Evolutionary conservation across 2,329 filamentous ascomycete genomes (phyloP), one percentile per base, ranked within the genome.

Genomic region (Trichoderma gracile): DNA sequence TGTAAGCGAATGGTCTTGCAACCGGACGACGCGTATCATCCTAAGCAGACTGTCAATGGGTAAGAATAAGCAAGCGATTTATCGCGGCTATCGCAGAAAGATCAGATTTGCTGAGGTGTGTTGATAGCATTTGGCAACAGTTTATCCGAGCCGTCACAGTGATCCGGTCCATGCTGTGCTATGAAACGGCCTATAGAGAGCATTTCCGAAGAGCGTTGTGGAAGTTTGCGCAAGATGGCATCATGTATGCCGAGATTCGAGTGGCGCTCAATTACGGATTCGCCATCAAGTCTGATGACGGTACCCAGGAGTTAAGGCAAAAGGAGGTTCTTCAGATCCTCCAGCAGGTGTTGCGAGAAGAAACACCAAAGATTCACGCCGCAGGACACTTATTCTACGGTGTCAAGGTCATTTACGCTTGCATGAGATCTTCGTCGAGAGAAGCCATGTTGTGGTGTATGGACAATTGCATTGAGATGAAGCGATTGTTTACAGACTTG

Each of bases 381-480:
- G 85, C 89, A 69, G 91, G 92, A 2, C 81, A 87, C 66, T 80
- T 81, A 0, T 97, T 98, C 77, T 96, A 92, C 89, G 93, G 93
- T 10, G 81, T 90, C 10, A 84, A 91, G 17, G 86, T 93, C 69
- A 96, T 97, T 68, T 96, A 92, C 91, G 94, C 19, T 85, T 97
- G 56, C 81, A 93, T 25, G 84, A 93, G 68, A 87, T 60, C 57
- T 30, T 60, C 57, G 8, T 42, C 57, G 2, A 52, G 45, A 30
- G 57, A 60, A 27, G 57, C 43, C 23, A 60, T 60, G 57, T 23
- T 60, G 3, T 60, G 57, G 57, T 60, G 86, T 75, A 97, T 97
- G 93, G 90, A 94, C 73, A 80, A 90, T 67, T 97, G 93, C 76
- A 92, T 98, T 69, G 82, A 85, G 5, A 88, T 91, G 71, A 97